A percentile compares a stretch with the other conserved stretches of the same genome.
These are phyloP conservation scores for Aureobasidium sp. DNA, from an alignment of 2,329 filamentous ascomycete species.

Conservation along the genomic window DNA sequence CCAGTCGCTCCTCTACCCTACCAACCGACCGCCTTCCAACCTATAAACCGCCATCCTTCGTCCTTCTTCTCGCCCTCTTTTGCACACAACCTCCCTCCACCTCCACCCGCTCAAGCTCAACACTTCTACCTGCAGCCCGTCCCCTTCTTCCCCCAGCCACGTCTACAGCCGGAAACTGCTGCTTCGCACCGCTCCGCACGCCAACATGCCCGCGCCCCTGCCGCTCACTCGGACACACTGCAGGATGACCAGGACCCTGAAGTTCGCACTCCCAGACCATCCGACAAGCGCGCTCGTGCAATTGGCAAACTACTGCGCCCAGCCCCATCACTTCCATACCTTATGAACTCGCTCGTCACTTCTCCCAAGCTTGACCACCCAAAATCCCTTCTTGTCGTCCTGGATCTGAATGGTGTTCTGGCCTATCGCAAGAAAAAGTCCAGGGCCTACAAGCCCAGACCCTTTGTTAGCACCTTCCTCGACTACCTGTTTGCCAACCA, in stretches of 20 bases:
- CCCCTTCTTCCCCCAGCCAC: background rate
- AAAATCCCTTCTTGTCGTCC: constrained; percentile 61
- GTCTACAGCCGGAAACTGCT: background rate
- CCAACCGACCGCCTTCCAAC: background rate
- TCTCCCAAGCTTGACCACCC: constrained; percentile 14
- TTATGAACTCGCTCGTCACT: background rate
- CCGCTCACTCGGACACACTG: background rate
- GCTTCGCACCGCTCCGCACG: background rate
- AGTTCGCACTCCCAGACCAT: background rate
- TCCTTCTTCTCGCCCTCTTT: background rate
- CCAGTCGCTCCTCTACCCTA: background rate
- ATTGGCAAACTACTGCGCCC: constrained; percentile 1
- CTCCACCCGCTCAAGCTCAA: background rate
- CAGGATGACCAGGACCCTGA: background rate
- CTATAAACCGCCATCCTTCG: constrained; percentile 6
- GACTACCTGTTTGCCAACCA: constrained; percentile 66
- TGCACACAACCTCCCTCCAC: background rate
- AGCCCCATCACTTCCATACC: background rate
- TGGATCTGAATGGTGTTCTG: constrained; percentile 91
- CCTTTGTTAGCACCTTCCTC: constrained; percentile 61
- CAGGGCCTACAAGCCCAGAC: constrained; percentile 45
- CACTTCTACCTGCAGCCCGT: background rate
- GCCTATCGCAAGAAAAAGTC: constrained; percentile 52
- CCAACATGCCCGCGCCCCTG: background rate
- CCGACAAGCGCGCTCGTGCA: background rate